A percentile compares a stretch with the other conserved stretches of the same genome.
Conservation (phyloP, 179 eudicot genomes). For the Patellifolia procumbens region DNA sequence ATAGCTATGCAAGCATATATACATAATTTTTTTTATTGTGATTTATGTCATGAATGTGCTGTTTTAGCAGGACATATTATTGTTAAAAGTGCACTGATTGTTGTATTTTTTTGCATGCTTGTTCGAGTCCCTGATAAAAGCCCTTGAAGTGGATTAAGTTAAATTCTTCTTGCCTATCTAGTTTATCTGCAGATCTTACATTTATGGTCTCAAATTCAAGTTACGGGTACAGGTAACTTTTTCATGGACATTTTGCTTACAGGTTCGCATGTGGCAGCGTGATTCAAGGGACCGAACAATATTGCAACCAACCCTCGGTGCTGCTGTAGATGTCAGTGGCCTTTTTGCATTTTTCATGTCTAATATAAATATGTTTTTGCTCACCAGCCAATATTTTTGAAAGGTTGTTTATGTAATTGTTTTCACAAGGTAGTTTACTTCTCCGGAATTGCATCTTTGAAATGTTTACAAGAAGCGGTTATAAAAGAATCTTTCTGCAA, state of each 20-base stretch:
- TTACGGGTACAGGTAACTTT: background rate
- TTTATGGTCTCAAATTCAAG: background rate
- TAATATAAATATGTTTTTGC: background rate
- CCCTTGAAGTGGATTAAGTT: background rate
- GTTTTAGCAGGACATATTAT: background rate
- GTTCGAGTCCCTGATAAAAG: background rate
- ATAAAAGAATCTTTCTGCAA: background rate
- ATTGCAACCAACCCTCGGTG: conserved; percentile 88
- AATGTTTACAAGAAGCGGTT: background rate
- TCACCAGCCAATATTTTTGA: background rate
- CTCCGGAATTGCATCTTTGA: background rate
- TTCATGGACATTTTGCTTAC: conserved; percentile 11
- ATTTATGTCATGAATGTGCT: background rate
- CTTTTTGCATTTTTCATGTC: conserved; percentile 5
- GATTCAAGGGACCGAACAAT: conserved; percentile 79
- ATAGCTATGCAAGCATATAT: background rate
- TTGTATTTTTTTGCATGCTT: background rate
- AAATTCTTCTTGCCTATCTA: background rate
- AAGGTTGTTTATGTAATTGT: background rate
- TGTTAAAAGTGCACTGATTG: background rate
- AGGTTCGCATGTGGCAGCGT: conserved; percentile 89
- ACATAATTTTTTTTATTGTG: background rate
- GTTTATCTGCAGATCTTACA: background rate
- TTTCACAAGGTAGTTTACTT: background rate
- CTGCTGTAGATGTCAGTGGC: conserved; percentile 83